phyloP scores from a whole-genome alignment of 495 filamentous ascomycete species.

The Xylaria intraflava region DNA sequence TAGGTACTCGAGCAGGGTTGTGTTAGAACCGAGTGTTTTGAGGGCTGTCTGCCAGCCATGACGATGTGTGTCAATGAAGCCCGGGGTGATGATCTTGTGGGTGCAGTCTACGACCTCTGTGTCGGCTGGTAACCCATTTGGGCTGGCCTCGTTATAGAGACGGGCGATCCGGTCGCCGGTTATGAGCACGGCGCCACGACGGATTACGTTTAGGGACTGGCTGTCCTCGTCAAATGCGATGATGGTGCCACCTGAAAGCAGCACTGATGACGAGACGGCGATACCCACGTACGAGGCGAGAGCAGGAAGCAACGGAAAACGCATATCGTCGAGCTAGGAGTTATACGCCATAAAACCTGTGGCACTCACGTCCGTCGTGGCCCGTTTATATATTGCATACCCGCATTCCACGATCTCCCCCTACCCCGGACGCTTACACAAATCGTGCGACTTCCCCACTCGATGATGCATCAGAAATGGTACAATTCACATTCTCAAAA shows the following conservation, averaged over 20 bases:
- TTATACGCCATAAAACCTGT: too few relatives aligned
- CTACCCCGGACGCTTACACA: too few relatives aligned
- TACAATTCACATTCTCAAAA: too few relatives aligned
- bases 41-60: constrained; percentile 54
- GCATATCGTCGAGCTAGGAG: not conserved
- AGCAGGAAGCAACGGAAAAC: constrained; percentile 1
- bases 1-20: constrained; percentile 25
- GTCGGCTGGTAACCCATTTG: constrained; percentile 10
- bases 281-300: not conserved
- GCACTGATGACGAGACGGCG: constrained; percentile 20
- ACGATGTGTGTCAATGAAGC: constrained; percentile 55
- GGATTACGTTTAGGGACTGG: constrained; percentile 31
- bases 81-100: constrained; percentile 50
- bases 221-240: constrained; percentile 32
- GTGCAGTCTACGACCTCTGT: constrained; percentile 44
- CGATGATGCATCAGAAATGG: too few relatives aligned
- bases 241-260: constrained; percentile 38
- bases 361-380: too few relatives aligned
- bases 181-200: constrained; percentile 34
- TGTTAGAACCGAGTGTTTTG: constrained; percentile 29
- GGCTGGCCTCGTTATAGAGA: constrained; percentile 21
- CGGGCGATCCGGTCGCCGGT: constrained; percentile 33
- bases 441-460: too few relatives aligned
- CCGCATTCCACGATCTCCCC: too few relatives aligned
- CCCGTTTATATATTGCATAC: too few relatives aligned